Percentiles rank a stretch among this genome's conserved stretches.
Conservation (phyloP, 495 filamentous ascomycete genomes). For the Podospora anserina region DNA sequence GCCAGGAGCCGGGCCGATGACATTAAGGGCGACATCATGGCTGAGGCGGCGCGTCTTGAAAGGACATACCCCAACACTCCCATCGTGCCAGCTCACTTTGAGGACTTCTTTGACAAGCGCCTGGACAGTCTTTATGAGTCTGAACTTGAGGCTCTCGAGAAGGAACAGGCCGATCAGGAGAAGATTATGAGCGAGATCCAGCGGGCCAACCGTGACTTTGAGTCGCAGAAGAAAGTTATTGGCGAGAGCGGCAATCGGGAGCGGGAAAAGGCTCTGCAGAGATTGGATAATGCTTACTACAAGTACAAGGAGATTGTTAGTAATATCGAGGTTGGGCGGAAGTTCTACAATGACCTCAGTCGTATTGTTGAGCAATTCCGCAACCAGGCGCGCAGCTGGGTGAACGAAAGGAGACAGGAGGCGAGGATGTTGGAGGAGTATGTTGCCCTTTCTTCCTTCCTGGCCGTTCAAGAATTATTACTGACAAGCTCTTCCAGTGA, state of each 20-base stretch:
- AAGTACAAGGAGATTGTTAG: constrained; percentile 93
- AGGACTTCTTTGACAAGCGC: constrained; percentile 81
- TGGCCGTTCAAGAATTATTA: neutral
- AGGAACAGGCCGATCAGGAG: constrained; percentile 75
- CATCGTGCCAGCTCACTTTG: constrained; percentile 82
- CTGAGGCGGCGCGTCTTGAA: constrained; percentile 80
- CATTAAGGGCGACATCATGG: constrained; percentile 77
- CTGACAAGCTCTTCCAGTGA: constrained; percentile 34
- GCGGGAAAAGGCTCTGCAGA: constrained; percentile 81
- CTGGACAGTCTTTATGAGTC: constrained; percentile 70
- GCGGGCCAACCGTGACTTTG: constrained; percentile 75
- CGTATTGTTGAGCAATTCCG: constrained; percentile 72
- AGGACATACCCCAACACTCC: constrained; percentile 78
- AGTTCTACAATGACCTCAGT: constrained; percentile 95
- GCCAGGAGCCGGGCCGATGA: constrained; percentile 83
- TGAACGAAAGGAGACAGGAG: constrained; percentile 74
- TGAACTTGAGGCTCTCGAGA: constrained; percentile 64
- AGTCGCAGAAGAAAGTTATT: constrained; percentile 56
- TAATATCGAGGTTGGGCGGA: constrained; percentile 83
- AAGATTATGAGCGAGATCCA: constrained; percentile 62
- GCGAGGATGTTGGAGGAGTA: constrained; percentile 73
- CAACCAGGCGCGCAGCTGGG: constrained; percentile 75
- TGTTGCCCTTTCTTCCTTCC: constrained; percentile 19
- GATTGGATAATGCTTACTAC: constrained; percentile 85
- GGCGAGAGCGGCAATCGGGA: constrained; percentile 74